Conservation (phyloP, 2,329 filamentous ascomycete genomes). For the Westerdykella ornata region DNA sequence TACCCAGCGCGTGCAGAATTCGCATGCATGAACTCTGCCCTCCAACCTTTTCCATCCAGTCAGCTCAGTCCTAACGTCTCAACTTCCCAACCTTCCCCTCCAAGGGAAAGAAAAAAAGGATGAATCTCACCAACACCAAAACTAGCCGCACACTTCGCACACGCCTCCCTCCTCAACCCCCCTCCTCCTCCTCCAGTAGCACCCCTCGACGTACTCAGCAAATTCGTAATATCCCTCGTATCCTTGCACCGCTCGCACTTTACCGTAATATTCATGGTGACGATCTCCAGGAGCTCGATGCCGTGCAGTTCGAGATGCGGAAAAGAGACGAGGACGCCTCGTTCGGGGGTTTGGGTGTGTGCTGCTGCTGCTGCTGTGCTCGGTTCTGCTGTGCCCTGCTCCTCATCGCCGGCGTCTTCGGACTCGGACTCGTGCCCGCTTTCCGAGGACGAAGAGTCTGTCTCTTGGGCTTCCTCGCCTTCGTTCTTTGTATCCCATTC, state of each 20-base stretch:
- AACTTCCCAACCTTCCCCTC: no score
- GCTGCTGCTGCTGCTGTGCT: neutral
- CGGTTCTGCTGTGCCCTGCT: neutral
- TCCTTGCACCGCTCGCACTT: conserved; percentile 78
- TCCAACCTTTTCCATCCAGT: conserved; percentile 28
- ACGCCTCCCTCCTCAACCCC: conserved; percentile 41
- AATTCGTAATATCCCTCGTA: conserved; percentile 59
- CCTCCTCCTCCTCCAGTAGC: conserved; percentile 46
- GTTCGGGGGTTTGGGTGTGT: conserved; percentile 45
- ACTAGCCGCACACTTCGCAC: conserved; percentile 50
- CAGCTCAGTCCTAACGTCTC: no score
- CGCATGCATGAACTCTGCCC: conserved; percentile 64
- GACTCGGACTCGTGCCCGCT: conserved; percentile 30
- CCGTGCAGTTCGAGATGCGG: conserved; percentile 69
- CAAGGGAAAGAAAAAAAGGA: neutral
- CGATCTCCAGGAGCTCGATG: conserved; percentile 67
- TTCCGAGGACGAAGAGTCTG: conserved; percentile 8
- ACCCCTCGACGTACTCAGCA: no score
- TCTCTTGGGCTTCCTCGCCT: neutral
- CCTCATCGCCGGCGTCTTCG: conserved; percentile 14
- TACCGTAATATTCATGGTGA: conserved; percentile 59
- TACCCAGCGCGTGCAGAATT: conserved; percentile 72
- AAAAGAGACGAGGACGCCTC: conserved; percentile 69
- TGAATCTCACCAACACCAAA: conserved; percentile 39
- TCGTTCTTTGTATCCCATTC: conserved; percentile 55